Conservation (phyloP, 73 alveolate genomes). For the Tetrahymena borealis region DNA sequence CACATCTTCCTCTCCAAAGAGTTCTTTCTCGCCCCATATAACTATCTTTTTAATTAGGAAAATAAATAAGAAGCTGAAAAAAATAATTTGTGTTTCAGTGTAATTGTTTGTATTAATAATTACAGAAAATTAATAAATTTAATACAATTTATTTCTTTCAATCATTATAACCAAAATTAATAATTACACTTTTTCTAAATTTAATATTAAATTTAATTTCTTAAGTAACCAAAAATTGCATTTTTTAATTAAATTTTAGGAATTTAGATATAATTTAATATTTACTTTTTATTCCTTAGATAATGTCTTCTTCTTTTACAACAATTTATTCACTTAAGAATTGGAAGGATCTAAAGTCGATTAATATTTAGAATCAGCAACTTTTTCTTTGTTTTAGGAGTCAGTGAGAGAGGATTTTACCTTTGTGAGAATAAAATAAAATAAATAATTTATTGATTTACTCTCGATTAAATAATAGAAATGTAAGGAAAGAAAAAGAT, state of each 20-base stretch:
- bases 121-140: too few species aligned
- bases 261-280: neutral
- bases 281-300: neutral
- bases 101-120: neutral
- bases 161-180: too few species aligned
- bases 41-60: neutral
- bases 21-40: neutral
- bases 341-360: neutral
- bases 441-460: too few species aligned
- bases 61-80: neutral
- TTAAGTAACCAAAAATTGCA: too few species aligned
- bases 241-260: neutral
- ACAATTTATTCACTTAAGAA: neutral
- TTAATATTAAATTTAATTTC: too few species aligned
- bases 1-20: neutral
- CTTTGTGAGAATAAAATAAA: too few species aligned
- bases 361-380: neutral
- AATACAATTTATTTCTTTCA: too few species aligned
- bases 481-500: too few species aligned
- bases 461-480: too few species aligned
- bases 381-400: too few species aligned
- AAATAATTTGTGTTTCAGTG: neutral
- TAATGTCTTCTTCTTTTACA: neutral
- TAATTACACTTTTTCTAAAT: too few species aligned
- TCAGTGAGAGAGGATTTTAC: too few species aligned